Base-by-base conservation (phyloP, 2,329 filamentous ascomycete genomes). In the Talaromyces islandicus region DNA sequence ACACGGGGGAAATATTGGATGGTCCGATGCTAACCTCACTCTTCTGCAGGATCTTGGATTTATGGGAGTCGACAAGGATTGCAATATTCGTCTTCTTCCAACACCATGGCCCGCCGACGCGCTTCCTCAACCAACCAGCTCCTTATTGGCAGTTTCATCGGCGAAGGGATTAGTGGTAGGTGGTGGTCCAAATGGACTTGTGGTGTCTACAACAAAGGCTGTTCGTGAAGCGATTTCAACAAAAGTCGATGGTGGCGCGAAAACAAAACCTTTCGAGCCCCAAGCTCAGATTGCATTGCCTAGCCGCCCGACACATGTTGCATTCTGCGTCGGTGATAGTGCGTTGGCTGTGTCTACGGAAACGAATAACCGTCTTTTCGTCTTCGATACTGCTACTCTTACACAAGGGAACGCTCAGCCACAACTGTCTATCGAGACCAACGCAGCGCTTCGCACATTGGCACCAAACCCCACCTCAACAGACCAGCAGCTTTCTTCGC, bases 281-380 rank as follows among this genome's bases (percentile, higher is more conserved):
- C 86, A 93, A 71, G 79, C 90, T 56, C 88, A 82, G 61, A 83
- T 97, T 7, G 80, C 86, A 1, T 82, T 95, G 68, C 85, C 89
- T 10, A 83, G 86, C 69, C 87, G 89, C 66, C 84, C 96, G 58
- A 95, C 91, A 11, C 94, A 99, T 73, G 81, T 99, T 21, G 87
- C 88, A 17, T 99, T 99, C 73, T 93, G 91, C 0, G 85, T 90
- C n/a, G 90, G 95, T 68, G 95, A 97, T 71, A 86, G 85, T 67
- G 91, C 89, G 66, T 79, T 99, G 62, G 84, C 96, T 38, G 80
- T 97, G 27, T 91, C 91, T 11, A 90, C 91, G 2, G 90, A 96
- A 74, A 80, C 83, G 58, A 89, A 90, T 11, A 89, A 91, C 35
- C 91, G 92, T 4, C 78, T 99, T 63, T 88, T 89, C 4, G 88